These are phyloP conservation scores for Vigna trinervia DNA, from an alignment of 306 rosid species.

Conservation along the genomic window DNA sequence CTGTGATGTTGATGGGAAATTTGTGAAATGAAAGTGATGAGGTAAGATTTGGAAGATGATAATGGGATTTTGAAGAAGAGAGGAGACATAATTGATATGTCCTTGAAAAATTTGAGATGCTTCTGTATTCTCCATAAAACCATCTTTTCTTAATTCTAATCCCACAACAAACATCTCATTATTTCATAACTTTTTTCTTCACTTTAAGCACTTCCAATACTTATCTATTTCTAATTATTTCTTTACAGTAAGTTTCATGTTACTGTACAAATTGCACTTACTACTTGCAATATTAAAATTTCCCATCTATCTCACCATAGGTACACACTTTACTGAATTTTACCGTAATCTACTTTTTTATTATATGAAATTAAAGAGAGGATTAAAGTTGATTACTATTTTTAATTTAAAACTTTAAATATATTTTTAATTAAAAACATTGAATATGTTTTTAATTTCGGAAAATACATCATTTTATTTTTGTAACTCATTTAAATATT, in stretches of 20 bases:
- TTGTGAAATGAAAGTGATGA: conserved; percentile 53
- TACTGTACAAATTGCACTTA: not conserved
- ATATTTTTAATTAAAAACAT: too few species aligned
- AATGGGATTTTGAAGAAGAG: conserved; percentile 52
- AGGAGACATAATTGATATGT: conserved; percentile 75
- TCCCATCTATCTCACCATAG: too few species aligned
- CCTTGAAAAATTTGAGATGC: conserved; percentile 68
- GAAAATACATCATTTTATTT: too few species aligned
- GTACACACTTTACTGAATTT: too few species aligned
- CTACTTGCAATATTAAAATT: too few species aligned
- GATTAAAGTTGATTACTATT: too few species aligned
- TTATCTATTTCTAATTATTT: conserved; percentile 7
- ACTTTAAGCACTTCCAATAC: conserved; percentile 12
- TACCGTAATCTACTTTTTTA: too few species aligned
- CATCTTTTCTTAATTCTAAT: conserved; percentile 50
- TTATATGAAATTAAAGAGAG: too few species aligned
- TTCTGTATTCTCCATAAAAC: conserved; percentile 50
- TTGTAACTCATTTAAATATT: too few species aligned
- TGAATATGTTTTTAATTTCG: too few species aligned
- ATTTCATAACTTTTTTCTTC: conserved; percentile 19
- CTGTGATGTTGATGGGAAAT: conserved; percentile 59
- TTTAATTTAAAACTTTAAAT: too few species aligned
- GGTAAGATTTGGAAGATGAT: conserved; percentile 52
- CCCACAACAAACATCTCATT: conserved; percentile 44
- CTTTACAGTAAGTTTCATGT: conserved; percentile 32